Evolutionary conservation across 2,329 filamentous ascomycete species (phyloP), one percentile per base, ranked within the genome.

Genomic region (Teratosphaeria gauchensis): DNA sequence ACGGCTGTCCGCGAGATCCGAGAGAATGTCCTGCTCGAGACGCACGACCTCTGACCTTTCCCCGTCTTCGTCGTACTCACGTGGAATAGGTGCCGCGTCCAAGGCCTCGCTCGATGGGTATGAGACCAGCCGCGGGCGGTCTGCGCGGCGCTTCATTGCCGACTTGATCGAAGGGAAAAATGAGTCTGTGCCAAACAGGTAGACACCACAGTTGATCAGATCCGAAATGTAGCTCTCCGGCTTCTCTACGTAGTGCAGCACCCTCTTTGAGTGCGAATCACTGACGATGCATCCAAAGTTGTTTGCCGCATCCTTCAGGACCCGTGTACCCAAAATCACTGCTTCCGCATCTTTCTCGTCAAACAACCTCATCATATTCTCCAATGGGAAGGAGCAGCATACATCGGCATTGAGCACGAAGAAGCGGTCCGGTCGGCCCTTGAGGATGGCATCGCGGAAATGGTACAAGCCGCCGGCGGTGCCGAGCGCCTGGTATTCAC

Each of bases 221-320:
- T 96, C 96, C 71, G 89, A 95, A 76, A 99, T 96, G 76, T 95
- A 89, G 58, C 89, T 91, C 76, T 99, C 92, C 65, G 94, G 94
- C 81, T 97, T 97, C 83, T 97, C 94, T 73, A 99, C 94, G 77
- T 99, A 97, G 79, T 99, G 94, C 61, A 97, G 86, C 53, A 99
- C 94, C 65, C 92, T 90, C 74, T 92, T 92, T 64, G 89, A 95
- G 77, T 96, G 90, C 51, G 88, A 80, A 75, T 99, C 94, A 58
- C 89, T 94, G 59, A 97, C 94, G 71, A 97, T 95, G 82, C 94
- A 99, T 63, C 94, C 94, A 73, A 97, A 99, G 81, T 97, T 97
- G 69, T 84, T 88, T 33, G 94, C 92, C 21, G 92, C 89, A 59
- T 97, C 92, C 71, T 95, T 90, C 72, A 85, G 86, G 59, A 97